A percentile compares a stretch with the other conserved stretches of the same genome.
phyloP scores from a whole-genome alignment of 495 filamentous ascomycete genomes.

The Xylaria bambusicola region DNA sequence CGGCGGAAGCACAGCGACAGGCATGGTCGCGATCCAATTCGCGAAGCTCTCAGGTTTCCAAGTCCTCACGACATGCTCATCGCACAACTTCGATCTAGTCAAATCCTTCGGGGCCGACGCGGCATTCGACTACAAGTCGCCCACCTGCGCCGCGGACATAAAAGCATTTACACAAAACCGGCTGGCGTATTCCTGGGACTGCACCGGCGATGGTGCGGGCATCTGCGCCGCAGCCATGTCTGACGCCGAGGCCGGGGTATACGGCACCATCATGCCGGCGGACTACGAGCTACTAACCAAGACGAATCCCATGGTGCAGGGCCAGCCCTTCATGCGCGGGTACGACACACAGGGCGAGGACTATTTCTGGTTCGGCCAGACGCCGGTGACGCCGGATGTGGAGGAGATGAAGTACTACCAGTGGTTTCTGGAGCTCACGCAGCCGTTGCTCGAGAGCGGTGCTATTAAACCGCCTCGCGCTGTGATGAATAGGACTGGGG shows the following conservation, averaged over 20 bases:
- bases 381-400: slow-evolving; percentile 23
- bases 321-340: slow-evolving; percentile 21
- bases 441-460: slow-evolving; percentile 28
- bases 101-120: slow-evolving; percentile 42
- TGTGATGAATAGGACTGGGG: slow-evolving; percentile 33
- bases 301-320: slow-evolving; percentile 32
- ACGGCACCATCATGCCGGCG: slow-evolving; percentile 27
- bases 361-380: slow-evolving; percentile 9
- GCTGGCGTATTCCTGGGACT: slow-evolving; percentile 33
- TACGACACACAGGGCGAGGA: slow-evolving; percentile 32
- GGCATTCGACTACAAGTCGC: slow-evolving; percentile 49
- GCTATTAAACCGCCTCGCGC: slow-evolving; percentile 29
- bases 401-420: slow-evolving; percentile 21
- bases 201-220: slow-evolving; percentile 21
- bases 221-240: slow-evolving; percentile 26
- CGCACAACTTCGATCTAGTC: slow-evolving; percentile 42
- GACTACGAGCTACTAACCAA: slow-evolving; percentile 16
- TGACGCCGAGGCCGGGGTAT: slow-evolving; percentile 14
- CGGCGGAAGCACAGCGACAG: slow-evolving; percentile 52
- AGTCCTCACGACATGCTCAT: slow-evolving; percentile 46
- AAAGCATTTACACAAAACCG: slow-evolving; percentile 22
- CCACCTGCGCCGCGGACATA: slow-evolving; percentile 37
- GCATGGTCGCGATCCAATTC: slow-evolving; percentile 50
- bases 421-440: slow-evolving; percentile 27
- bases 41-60: slow-evolving; percentile 47